Conservation (phyloP, 1,284 basidiomycete species). For the Ceratobasidium sp. region DNA sequence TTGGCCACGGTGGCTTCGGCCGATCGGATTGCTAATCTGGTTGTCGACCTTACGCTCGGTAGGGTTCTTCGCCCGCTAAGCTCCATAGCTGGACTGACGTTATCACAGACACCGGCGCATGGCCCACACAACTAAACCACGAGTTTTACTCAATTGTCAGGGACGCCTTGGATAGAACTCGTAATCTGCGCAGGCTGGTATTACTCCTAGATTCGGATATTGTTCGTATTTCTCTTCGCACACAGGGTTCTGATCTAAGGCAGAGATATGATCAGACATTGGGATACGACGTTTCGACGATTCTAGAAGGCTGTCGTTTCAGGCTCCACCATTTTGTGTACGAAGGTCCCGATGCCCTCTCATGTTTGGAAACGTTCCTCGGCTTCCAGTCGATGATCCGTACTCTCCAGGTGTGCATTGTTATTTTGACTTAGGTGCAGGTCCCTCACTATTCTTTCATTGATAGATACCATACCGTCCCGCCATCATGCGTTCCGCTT, state of each 20-base stretch:
- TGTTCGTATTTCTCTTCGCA: slow-evolving; percentile 1
- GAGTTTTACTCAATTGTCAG: slow-evolving; percentile 22
- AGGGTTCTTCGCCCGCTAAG: neutral
- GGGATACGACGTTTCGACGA: slow-evolving; percentile 3
- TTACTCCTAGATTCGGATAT: slow-evolving; percentile 12
- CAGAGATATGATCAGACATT: neutral
- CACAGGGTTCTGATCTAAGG: neutral
- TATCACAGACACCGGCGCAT: neutral
- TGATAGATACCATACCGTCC: slow-evolving; percentile 2
- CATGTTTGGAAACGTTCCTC: slow-evolving; percentile 10
- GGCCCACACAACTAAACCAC: slow-evolving; percentile 11
- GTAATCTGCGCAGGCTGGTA: slow-evolving; percentile 23
- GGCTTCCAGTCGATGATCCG: slow-evolving; percentile 30
- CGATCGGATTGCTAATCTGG: slow-evolving; percentile 1
- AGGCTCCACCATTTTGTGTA: slow-evolving; percentile 36
- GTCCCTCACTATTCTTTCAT: neutral
- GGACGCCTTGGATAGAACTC: slow-evolving; percentile 23
- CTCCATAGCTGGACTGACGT: neutral
- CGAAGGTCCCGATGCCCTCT: neutral
- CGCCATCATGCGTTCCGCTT: neutral
- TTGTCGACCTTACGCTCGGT: slow-evolving; percentile 35
- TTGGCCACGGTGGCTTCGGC: slow-evolving; percentile 6
- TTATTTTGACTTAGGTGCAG: neutral
- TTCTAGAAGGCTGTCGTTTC: slow-evolving; percentile 20
- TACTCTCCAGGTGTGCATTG: slow-evolving; percentile 16